These are phyloP conservation scores for Penicillium ochrochloron DNA, from an alignment of 495 filamentous ascomycete species.

Conservation along the genomic window DNA sequence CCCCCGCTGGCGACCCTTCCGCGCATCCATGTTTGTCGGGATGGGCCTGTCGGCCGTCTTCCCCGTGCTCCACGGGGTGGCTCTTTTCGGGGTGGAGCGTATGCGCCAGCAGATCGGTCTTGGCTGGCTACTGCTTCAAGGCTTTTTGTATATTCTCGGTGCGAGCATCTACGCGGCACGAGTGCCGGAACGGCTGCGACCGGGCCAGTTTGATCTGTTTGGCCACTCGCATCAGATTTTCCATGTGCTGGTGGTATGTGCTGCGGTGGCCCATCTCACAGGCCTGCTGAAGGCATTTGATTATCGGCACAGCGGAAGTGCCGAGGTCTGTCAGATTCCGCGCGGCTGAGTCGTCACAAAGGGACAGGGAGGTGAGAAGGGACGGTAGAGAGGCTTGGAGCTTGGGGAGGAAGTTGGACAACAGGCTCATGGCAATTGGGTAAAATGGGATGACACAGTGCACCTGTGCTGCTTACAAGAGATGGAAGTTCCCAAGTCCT, in stretches of 20 bases:
- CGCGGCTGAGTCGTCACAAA: conserved; percentile 30
- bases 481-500: neutral
- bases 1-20: conserved; percentile 79
- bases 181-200: conserved; percentile 53
- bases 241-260: conserved; percentile 66
- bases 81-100: conserved; percentile 59
- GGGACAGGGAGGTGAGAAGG: neutral
- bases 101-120: conserved; percentile 78
- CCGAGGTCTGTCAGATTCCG: conserved; percentile 44
- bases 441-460: conserved; percentile 33
- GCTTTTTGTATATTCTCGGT: conserved; percentile 82
- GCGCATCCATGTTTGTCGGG: conserved; percentile 87
- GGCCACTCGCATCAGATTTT: conserved; percentile 69
- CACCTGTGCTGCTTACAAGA: conserved; percentile 20
- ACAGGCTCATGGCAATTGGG: conserved; percentile 34
- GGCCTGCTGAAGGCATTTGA: conserved; percentile 64
- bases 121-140: conserved; percentile 78
- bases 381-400: neutral
- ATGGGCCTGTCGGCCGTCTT: conserved; percentile 85
- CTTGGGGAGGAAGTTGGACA: conserved; percentile 29
- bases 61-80: conserved; percentile 76
- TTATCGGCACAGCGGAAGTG: conserved; percentile 53
- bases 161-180: conserved; percentile 79
- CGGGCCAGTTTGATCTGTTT: conserved; percentile 63
- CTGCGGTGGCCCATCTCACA: conserved; percentile 60